A percentile compares a stretch with the other conserved stretches of the same genome.
Conservation (phyloP, 139 green algal species). For the Chlorella sp. region DNA sequence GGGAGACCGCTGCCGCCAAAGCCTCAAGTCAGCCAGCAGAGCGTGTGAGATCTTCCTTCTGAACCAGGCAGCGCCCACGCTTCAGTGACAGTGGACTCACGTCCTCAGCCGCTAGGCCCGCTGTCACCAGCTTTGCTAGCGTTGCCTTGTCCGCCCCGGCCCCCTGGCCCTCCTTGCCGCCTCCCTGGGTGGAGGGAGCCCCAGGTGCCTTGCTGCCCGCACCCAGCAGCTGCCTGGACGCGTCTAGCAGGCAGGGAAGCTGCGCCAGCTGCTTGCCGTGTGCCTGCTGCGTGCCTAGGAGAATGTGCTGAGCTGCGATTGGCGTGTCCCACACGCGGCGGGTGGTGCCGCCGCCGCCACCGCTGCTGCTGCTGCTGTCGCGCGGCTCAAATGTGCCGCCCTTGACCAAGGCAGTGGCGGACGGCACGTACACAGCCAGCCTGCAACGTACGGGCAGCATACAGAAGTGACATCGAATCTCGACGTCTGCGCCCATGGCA, state of each 20-base stretch:
- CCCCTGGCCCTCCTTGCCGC: not conserved
- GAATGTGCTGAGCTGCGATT: constrained; percentile 39
- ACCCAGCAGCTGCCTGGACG: not conserved
- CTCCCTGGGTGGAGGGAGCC: too few species aligned
- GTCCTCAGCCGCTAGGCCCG: not conserved
- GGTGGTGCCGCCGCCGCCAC: constrained; percentile 26
- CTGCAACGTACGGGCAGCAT: not conserved
- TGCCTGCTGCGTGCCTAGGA: constrained; percentile 23
- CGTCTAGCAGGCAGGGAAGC: constrained; percentile 8
- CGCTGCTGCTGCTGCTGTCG: not conserved
- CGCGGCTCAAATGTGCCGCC: constrained; percentile 35
- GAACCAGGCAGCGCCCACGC: not conserved
- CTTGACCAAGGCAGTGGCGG: constrained; percentile 32
- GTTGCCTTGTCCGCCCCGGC: not conserved
- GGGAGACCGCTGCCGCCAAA: too few species aligned
- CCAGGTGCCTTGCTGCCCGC: not conserved
- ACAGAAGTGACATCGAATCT: not conserved
- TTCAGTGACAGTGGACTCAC: not conserved
- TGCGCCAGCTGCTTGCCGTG: constrained; percentile 37
- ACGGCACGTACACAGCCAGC: constrained; percentile 57
- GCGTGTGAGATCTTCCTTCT: not conserved
- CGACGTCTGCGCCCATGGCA: not conserved
- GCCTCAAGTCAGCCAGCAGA: too few species aligned
- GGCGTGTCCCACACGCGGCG: constrained; percentile 34
- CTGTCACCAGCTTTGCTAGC: not conserved